Base-by-base conservation (phyloP, 345 rosid species). In the Heritiera littoralis region DNA sequence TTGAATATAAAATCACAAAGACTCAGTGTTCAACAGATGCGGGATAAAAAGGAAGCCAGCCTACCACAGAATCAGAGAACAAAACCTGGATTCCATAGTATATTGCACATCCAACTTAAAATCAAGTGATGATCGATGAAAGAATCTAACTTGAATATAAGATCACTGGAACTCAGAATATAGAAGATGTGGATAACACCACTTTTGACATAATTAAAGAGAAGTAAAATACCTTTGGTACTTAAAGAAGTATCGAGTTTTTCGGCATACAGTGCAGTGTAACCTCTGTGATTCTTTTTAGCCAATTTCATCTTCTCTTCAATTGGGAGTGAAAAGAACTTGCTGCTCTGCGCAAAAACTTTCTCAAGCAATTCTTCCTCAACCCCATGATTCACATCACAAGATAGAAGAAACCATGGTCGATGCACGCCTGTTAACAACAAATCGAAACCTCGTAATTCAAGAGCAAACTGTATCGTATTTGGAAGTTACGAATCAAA, bases 341-440 rank as follows among this genome's bases (percentile, higher is more conserved):
- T 88, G 46, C 80, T 79, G 72, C 92, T 90, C 89, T 89, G 90
- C n/a, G 72, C 76, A 1, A 95, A 72, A 58, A 88, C 92, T 43
- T 64, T 66, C 3, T 52, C 40, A 28, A 89, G n/a, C 52, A 93
- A 72, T 45, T 87, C 92, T 66, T 86, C 88, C 58, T 90, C 88
- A 2, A 92, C 86, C 5, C 94, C 98, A 72, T 95, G 99, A 78
- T 93, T 95, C 79, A 87, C 89, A 2, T 95, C 79, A 87, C 89
- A 2, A 95, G 84, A 85, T 91, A 95, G 79, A 93, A 95, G 93
- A 92, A 95, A 18, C 98, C 98, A 79, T 87, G 83, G 9, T 92
- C 92, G 11, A 84, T 38, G 71, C 97, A 93, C n/a, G 96, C 98
- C 99, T 95, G 75, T 68, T 14, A 72, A 11, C 10, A 48, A 63